A percentile compares a stretch with the other conserved stretches of the same genome.
Conservation (phyloP, 2,329 filamentous ascomycete species). For the Colletotrichum tofieldiae region DNA sequence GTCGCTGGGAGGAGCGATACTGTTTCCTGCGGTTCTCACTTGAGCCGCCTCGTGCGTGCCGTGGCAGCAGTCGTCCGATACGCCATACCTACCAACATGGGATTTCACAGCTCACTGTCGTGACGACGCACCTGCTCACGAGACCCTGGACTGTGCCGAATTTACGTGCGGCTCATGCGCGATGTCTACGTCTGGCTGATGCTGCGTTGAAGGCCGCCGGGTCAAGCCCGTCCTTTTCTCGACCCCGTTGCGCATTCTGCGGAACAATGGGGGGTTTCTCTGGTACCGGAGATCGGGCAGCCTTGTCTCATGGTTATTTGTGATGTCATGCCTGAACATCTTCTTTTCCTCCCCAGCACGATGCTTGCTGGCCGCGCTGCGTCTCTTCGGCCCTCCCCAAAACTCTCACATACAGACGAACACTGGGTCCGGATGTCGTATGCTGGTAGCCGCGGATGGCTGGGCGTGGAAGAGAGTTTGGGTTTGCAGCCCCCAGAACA, state of each 20-base stretch:
- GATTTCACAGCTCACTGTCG: conserved; percentile 1
- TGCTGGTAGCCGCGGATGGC: conserved; percentile 10
- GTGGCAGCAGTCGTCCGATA: conserved; percentile 34
- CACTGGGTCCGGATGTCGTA: conserved; percentile 22
- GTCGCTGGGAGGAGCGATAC: not conserved
- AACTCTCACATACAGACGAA: conserved; percentile 34
- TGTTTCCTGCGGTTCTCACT: conserved; percentile 2
- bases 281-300: not conserved
- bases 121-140: not conserved
- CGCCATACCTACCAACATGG: conserved; percentile 1
- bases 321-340: conserved; percentile 10
- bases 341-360: not conserved
- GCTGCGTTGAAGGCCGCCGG: not conserved
- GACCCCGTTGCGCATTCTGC: too few relatives aligned
- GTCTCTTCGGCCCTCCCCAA: not conserved
- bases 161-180: conserved; percentile 10
- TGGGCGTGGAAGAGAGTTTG: conserved; percentile 28
- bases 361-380: not conserved
- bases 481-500: conserved; percentile 18
- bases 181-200: conserved; percentile 8
- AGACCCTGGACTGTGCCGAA: conserved; percentile 4
- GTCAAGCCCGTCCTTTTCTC: not conserved
- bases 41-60: not conserved
- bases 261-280: not conserved
- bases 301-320: not conserved